phyloP scores from a whole-genome alignment of 2,329 filamentous ascomycete genomes.

The Pseudogymnoascus sp. region DNA sequence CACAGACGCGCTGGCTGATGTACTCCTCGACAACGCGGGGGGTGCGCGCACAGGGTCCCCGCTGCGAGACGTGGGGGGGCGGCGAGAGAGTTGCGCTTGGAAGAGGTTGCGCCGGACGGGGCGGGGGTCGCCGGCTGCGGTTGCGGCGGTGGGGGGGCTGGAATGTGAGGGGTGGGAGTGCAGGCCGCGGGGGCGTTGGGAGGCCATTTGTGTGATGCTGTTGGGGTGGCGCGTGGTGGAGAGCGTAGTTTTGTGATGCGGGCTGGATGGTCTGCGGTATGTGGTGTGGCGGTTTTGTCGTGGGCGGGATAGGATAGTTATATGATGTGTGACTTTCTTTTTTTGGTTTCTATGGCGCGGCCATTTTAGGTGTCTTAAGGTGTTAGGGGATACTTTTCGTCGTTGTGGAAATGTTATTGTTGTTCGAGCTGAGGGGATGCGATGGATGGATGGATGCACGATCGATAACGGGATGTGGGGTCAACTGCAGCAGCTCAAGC shows the following conservation, averaged over 20 bases:
- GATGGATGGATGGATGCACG: neutral
- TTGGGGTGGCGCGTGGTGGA: neutral
- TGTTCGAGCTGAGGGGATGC: neutral
- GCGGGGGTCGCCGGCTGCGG: neutral
- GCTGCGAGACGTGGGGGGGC: neutral
- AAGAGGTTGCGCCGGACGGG: neutral
- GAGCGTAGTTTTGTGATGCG: neutral
- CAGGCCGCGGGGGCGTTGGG: neutral
- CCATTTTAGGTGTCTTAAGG: neutral
- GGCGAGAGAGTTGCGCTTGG: neutral
- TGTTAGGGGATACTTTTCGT: neutral
- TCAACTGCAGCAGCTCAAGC: neutral
- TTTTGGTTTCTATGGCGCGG: neutral
- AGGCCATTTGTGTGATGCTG: neutral
- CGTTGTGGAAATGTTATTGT: neutral
- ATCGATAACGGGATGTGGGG: neutral
- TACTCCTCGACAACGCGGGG: neutral
- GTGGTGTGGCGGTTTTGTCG: neutral
- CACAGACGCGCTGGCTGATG: neutral
- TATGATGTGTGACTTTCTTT: neutral
- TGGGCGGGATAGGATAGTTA: neutral
- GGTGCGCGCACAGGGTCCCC: neutral
- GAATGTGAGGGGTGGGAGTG: slow-evolving; percentile 13
- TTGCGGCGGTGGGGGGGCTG: slow-evolving; percentile 10
- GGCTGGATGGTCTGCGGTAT: neutral